Evolutionary conservation across 1,139 yeast genomes (phyloP).

Genomic region (Protomyces macrosporus): DNA sequence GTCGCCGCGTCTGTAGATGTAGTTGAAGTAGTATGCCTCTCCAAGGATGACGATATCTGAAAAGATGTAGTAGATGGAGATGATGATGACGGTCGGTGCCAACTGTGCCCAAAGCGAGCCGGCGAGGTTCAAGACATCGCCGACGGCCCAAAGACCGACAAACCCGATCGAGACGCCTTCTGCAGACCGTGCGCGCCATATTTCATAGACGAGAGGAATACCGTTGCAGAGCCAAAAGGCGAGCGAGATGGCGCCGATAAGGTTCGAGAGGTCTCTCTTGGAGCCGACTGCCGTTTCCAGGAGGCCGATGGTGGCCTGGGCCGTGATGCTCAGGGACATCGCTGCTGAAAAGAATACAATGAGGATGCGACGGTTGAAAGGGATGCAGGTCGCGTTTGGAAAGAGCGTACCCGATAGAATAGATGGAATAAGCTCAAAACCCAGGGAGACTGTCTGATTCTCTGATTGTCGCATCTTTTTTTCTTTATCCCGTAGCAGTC

Average conservation of each 20-base stretch:
- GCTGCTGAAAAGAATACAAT: too few relatives aligned
- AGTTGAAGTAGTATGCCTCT: slow-evolving; percentile 52
- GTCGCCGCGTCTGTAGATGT: neutral
- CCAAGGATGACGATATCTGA: slow-evolving; percentile 68
- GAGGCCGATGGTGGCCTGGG: too few relatives aligned
- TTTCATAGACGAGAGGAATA: slow-evolving; percentile 20
- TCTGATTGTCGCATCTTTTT: too few relatives aligned
- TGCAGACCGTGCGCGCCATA: slow-evolving; percentile 39
- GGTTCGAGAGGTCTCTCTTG: slow-evolving; percentile 7
- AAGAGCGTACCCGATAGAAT: too few relatives aligned
- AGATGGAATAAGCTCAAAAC: too few relatives aligned
- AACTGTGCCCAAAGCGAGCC: slow-evolving; percentile 71
- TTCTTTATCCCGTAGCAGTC: neutral
- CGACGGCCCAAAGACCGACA: slow-evolving; percentile 64
- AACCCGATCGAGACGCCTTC: slow-evolving; percentile 74
- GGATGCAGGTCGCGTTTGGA: too few relatives aligned
- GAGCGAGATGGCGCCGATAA: slow-evolving; percentile 20
- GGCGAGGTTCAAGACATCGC: slow-evolving; percentile 61
- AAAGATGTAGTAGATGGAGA: slow-evolving; percentile 84
- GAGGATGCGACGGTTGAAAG: too few relatives aligned
- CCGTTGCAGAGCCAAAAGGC: slow-evolving; percentile 26
- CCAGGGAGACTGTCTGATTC: too few relatives aligned
- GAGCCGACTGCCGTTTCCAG: too few relatives aligned
- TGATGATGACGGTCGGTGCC: slow-evolving; percentile 61
- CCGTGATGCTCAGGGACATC: too few relatives aligned